phyloP scores from a whole-genome alignment of 2,329 filamentous ascomycete genomes.

The Exophiala xenobiotica region DNA sequence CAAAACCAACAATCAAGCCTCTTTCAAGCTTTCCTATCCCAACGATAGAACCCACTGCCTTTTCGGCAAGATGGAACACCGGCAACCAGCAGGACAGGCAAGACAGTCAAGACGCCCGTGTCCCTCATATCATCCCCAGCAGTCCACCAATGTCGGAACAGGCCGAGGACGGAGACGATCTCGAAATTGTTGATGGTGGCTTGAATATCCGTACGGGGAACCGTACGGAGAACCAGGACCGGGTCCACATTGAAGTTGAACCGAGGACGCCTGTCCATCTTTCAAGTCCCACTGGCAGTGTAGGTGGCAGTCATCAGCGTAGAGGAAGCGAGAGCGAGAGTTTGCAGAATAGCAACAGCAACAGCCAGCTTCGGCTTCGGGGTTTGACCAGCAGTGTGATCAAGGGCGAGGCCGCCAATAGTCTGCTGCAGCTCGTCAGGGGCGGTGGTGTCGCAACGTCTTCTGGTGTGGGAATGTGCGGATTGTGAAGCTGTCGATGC shows the following conservation, averaged over 20 bases:
- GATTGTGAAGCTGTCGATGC: background rate
- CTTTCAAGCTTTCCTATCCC: conserved; percentile 23
- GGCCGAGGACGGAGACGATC: background rate
- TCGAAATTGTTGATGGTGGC: too few relatives aligned
- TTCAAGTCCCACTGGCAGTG: too few relatives aligned
- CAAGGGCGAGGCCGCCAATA: conserved; percentile 30
- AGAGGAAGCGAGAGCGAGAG: background rate
- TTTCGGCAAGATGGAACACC: conserved; percentile 20
- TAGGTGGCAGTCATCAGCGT: background rate
- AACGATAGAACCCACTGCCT: conserved; percentile 23
- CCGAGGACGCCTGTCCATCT: conserved; percentile 21
- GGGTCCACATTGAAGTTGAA: too few relatives aligned
- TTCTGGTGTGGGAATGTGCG: conserved; percentile 20
- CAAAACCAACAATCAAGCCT: conserved; percentile 14
- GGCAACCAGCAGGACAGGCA: background rate
- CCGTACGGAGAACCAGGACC: too few relatives aligned
- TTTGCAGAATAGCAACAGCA: too few relatives aligned
- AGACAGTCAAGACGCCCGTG: background rate
- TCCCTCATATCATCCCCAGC: conserved; percentile 13
- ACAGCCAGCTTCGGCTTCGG: conserved; percentile 5
- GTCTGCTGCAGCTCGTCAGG: conserved; percentile 29
- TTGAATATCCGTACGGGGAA: too few relatives aligned
- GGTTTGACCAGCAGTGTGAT: conserved; percentile 30
- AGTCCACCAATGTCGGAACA: conserved; percentile 18
- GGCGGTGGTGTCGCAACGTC: conserved; percentile 14